A percentile compares a stretch with the other conserved stretches of the same genome.
phyloP scores from a whole-genome alignment of 202 grass and related monocot genomes.

The Panicum virgatum region DNA sequence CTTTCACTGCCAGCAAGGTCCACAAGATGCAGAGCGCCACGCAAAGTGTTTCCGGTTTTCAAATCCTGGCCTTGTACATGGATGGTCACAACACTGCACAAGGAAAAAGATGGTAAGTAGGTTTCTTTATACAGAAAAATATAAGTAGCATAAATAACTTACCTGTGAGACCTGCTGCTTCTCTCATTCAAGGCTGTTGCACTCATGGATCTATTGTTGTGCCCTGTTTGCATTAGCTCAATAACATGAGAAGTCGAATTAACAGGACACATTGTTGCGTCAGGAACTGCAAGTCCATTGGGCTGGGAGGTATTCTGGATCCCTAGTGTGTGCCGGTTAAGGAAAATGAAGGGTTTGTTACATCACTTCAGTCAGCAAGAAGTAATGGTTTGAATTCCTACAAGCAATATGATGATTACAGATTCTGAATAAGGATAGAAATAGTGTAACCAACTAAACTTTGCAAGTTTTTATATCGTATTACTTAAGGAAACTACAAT shows the following conservation, averaged over 20 bases:
- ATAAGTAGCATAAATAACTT: constrained; percentile 7
- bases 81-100: constrained; percentile 78
- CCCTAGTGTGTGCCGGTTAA: constrained; percentile 77
- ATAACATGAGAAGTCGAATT: constrained; percentile 83
- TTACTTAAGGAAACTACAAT: constrained; percentile 21
- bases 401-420: constrained; percentile 15
- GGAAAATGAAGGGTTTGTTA: constrained; percentile 28
- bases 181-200: constrained; percentile 92
- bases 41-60: constrained; percentile 64
- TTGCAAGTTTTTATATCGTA: constrained; percentile 19
- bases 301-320: constrained; percentile 78
- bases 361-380: constrained; percentile 21
- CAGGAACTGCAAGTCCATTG: constrained; percentile 80
- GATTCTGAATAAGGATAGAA: constrained; percentile 6
- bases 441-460: constrained; percentile 6
- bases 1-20: constrained; percentile 97
- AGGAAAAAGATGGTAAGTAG: constrained; percentile 12
- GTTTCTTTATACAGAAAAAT: constrained; percentile 9
- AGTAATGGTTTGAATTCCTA: constrained; percentile 10
- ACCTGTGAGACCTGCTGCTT: constrained; percentile 96
- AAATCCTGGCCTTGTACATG: constrained; percentile 80
- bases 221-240: constrained; percentile 76
- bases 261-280: constrained; percentile 82
- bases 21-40: constrained; percentile 79
- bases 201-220: constrained; percentile 76